Evolutionary conservation across 768 basidiomycete genomes (phyloP).

Genomic region (Lactarius sanguifluus): DNA sequence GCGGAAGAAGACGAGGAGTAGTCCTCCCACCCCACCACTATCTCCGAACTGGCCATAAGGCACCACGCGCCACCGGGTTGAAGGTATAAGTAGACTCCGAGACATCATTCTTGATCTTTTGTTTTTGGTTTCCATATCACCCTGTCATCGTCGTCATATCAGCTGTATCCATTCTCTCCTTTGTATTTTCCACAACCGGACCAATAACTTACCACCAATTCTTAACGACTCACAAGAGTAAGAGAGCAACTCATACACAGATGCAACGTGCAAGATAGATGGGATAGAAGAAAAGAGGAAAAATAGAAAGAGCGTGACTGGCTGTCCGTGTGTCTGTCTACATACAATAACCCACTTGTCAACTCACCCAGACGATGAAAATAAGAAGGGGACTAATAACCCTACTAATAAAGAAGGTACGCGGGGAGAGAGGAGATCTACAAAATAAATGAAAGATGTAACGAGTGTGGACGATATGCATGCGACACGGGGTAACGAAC

Average conservation of each 20-base stretch:
- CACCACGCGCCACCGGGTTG: background rate
- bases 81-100: background rate
- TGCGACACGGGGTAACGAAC: background rate
- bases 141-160: background rate
- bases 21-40: background rate
- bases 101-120: background rate
- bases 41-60: background rate
- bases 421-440: background rate
- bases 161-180: constrained; percentile 2
- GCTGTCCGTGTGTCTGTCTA: constrained; percentile 3
- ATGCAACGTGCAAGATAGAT: background rate
- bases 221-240: background rate
- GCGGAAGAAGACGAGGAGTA: constrained; percentile 24
- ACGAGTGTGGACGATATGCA: constrained; percentile 14
- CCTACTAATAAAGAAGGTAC: background rate
- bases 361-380: background rate
- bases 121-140: background rate
- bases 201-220: background rate
- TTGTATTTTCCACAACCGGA: background rate
- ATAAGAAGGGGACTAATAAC: background rate
- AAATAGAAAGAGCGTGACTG: background rate
- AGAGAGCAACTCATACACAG: constrained; percentile 10
- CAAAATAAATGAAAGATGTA: constrained; percentile 8
- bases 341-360: constrained; percentile 1
- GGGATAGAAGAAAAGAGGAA: background rate